Conservation (phyloP, 2,329 filamentous ascomycete species). For the Metarhizium rileyi region DNA sequence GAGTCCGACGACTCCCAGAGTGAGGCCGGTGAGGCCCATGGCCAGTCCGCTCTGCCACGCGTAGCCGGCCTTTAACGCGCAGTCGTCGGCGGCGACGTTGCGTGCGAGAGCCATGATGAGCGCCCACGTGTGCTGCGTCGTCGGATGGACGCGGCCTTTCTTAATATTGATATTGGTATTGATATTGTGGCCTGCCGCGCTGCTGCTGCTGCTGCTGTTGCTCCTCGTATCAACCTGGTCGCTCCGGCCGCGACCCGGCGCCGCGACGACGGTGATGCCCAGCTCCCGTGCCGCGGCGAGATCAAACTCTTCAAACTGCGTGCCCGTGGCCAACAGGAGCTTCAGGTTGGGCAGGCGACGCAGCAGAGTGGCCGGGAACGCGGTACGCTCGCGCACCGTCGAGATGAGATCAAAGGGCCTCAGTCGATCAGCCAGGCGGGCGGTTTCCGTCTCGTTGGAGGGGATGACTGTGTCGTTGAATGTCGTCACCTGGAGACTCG, state of each 20-base stretch:
- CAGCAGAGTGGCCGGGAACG: slow-evolving; percentile 32
- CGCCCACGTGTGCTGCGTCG: slow-evolving; percentile 48
- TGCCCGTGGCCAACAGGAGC: slow-evolving; percentile 52
- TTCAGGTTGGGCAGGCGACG: slow-evolving; percentile 51
- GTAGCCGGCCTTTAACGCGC: slow-evolving; percentile 37
- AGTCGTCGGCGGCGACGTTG: slow-evolving; percentile 50
- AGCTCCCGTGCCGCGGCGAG: slow-evolving; percentile 37
- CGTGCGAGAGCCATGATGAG: slow-evolving; percentile 46
- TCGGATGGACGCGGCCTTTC: slow-evolving; percentile 30
- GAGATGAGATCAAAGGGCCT: not conserved
- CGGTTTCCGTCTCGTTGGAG: not conserved
- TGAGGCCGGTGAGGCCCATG: slow-evolving; percentile 34
- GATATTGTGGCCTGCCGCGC: no score
- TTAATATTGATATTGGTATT: slow-evolving; percentile 15
- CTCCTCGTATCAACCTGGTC: no score
- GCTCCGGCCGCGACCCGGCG: no score
- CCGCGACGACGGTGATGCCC: slow-evolving; percentile 35
- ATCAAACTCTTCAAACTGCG: slow-evolving; percentile 51
- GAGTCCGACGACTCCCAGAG: slow-evolving; percentile 40
- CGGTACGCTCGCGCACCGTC: slow-evolving; percentile 1
- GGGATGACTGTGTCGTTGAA: not conserved
- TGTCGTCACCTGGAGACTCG: not conserved
- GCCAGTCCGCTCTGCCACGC: slow-evolving; percentile 51
- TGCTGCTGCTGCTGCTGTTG: no score
- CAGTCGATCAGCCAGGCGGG: not conserved